These are phyloP conservation scores for Zelopaecilomyces penicillatus DNA, from an alignment of 2,329 filamentous ascomycete genomes.

Conservation along the genomic window DNA sequence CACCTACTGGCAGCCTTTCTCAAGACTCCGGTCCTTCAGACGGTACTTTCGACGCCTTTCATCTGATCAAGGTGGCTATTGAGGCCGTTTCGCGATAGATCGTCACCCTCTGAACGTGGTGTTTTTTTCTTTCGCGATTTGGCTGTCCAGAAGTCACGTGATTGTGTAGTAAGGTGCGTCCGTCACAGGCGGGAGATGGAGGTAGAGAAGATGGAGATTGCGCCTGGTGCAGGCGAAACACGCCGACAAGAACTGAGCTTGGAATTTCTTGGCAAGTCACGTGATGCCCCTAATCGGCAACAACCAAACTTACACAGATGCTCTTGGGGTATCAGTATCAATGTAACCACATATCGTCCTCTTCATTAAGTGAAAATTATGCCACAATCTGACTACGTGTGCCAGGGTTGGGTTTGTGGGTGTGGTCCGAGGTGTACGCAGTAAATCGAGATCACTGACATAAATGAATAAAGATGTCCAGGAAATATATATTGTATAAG, in stretches of 20 bases:
- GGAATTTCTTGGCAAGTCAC: slow-evolving; percentile 13
- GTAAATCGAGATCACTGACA: too few species aligned
- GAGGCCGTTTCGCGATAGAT: slow-evolving; percentile 14
- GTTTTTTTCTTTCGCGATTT: slow-evolving; percentile 19
- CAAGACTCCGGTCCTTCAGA: slow-evolving; percentile 19
- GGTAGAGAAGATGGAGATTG: slow-evolving; percentile 10
- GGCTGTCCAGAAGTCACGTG: slow-evolving; percentile 24
- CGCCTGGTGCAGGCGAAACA: slow-evolving; percentile 2
- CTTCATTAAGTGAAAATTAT: too few species aligned
- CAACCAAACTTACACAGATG: slow-evolving; percentile 8
- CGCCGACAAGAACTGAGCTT: slow-evolving; percentile 13
- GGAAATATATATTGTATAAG: too few species aligned
- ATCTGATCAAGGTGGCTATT: slow-evolving; percentile 18
- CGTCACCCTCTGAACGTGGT: slow-evolving; percentile 13
- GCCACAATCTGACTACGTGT: too few species aligned
- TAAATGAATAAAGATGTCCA: too few species aligned
- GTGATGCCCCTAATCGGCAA: slow-evolving; percentile 20
- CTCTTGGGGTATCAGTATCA: too few species aligned
- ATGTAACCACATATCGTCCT: too few species aligned
- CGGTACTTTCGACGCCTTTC: slow-evolving; percentile 18
- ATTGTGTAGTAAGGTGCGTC: slow-evolving; percentile 14
- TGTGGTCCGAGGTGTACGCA: too few species aligned
- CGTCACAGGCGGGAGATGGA: slow-evolving; percentile 2
- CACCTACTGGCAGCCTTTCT: slow-evolving; percentile 25
- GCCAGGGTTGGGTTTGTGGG: too few species aligned